A percentile compares a stretch with the other conserved stretches of the same genome.
These are phyloP conservation scores for Polyporus arcularius DNA, from an alignment of 768 basidiomycete genomes.

Conservation along the genomic window DNA sequence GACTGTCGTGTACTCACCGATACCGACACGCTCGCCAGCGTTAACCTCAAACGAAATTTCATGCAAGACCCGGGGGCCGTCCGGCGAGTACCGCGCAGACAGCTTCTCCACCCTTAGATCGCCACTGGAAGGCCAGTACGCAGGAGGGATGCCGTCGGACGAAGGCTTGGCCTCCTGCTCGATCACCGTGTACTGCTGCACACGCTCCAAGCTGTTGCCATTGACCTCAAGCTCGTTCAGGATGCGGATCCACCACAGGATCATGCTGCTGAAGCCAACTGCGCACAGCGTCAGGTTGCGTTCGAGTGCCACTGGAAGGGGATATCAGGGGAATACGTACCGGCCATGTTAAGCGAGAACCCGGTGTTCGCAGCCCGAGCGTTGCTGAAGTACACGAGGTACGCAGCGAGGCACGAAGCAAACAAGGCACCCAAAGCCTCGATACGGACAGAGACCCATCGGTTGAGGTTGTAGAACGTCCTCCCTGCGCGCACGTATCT, in stretches of 20 bases:
- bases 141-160: slow-evolving; percentile 48
- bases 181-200: slow-evolving; percentile 53
- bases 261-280: slow-evolving; percentile 58
- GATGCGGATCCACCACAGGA: slow-evolving; percentile 53
- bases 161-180: slow-evolving; percentile 50
- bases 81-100: slow-evolving; percentile 47
- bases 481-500: slow-evolving; percentile 44
- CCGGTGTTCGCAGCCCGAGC: slow-evolving; percentile 45
- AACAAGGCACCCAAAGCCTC: slow-evolving; percentile 57
- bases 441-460: slow-evolving; percentile 52
- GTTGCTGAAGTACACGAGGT: slow-evolving; percentile 48
- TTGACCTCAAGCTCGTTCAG: slow-evolving; percentile 48
- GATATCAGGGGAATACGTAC: slow-evolving; percentile 23
- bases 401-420: slow-evolving; percentile 51
- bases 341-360: slow-evolving; percentile 44
- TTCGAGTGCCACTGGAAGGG: neutral
- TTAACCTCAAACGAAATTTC: slow-evolving; percentile 52
- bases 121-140: slow-evolving; percentile 62
- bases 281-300: neutral
- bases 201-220: slow-evolving; percentile 47
- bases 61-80: slow-evolving; percentile 57
- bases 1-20: slow-evolving; percentile 30
- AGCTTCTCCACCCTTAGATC: slow-evolving; percentile 48
- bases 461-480: slow-evolving; percentile 50
- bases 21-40: slow-evolving; percentile 59